phyloP scores from a whole-genome alignment of 805 yeast species.

The Candida rishiriensis region DNA sequence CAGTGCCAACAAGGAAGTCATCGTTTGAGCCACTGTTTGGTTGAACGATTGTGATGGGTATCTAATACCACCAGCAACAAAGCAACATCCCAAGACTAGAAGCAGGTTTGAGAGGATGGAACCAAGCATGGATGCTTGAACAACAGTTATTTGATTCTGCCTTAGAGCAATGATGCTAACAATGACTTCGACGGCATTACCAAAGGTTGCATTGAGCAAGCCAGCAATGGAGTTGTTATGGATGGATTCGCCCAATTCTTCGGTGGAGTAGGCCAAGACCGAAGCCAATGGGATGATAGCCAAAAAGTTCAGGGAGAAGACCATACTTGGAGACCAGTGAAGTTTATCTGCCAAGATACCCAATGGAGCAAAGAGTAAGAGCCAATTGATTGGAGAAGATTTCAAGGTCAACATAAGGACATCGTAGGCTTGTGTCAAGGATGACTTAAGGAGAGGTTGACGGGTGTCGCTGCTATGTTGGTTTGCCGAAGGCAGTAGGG shows the following conservation, averaged over 20 bases:
- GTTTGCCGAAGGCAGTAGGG: too few relatives aligned
- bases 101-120: constrained; percentile 84
- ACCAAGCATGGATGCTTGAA: constrained; percentile 97
- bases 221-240: constrained; percentile 90
- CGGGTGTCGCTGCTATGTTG: too few relatives aligned
- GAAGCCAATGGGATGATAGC: constrained; percentile 94
- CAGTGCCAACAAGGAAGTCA: constrained; percentile 89
- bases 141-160: constrained; percentile 86
- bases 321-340: constrained; percentile 46
- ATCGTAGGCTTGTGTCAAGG: not conserved
- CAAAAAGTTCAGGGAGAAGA: constrained; percentile 73
- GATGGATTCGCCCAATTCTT: constrained; percentile 79
- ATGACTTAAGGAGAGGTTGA: not conserved
- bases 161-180: constrained; percentile 86
- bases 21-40: constrained; percentile 96
- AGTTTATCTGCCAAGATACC: constrained; percentile 72
- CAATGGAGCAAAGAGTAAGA: constrained; percentile 81
- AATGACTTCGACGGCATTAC: constrained; percentile 95
- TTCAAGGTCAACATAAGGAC: constrained; percentile 15
- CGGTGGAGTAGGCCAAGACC: constrained; percentile 87
- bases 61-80: constrained; percentile 86
- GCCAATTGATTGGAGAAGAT: constrained; percentile 59
- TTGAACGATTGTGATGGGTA: constrained; percentile 84
- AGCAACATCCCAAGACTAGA: constrained; percentile 93
- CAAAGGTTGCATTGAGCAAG: constrained; percentile 91